Percentiles rank a stretch among this genome's conserved stretches.
Evolutionary conservation across 768 basidiomycete genomes (phyloP).

Genomic region (Mycena galopus): DNA sequence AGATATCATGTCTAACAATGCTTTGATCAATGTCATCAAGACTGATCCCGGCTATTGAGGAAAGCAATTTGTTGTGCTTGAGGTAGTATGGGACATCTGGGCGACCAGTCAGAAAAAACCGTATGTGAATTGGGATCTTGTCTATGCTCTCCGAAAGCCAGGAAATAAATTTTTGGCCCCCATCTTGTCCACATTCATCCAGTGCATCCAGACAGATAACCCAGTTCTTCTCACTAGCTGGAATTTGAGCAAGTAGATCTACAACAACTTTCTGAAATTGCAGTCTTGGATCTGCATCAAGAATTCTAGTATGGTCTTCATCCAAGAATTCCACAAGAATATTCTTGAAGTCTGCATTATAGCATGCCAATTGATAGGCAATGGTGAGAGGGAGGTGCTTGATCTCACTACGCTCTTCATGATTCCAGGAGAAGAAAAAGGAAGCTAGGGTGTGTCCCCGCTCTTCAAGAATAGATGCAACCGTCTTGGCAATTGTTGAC

Average conservation of each 20-base stretch:
- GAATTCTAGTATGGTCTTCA: not conserved
- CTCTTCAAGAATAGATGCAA: not conserved
- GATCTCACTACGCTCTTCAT: not conserved
- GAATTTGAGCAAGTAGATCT: not conserved
- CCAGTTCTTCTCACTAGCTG: not conserved
- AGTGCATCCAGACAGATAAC: too few relatives aligned
- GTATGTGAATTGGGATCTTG: not conserved
- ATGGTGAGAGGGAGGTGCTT: not conserved
- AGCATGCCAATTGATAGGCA: not conserved
- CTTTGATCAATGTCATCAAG: not conserved
- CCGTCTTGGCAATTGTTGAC: not conserved
- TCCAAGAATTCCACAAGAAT: not conserved
- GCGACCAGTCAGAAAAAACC: conserved; percentile 17
- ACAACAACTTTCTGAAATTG: not conserved
- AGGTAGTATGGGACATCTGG: conserved; percentile 14
- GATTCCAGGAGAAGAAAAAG: not conserved
- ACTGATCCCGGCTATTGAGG: not conserved
- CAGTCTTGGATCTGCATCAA: not conserved
- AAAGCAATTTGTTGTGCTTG: not conserved
- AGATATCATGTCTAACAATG: not conserved
- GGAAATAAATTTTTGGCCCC: too few relatives aligned
- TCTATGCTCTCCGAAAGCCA: not conserved
- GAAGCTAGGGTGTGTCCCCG: not conserved
- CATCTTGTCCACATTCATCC: conserved; percentile 15
- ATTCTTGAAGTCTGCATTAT: not conserved